phyloP scores from a whole-genome alignment of 2,329 filamentous ascomycete species.

The Lecanicillium sp. region DNA sequence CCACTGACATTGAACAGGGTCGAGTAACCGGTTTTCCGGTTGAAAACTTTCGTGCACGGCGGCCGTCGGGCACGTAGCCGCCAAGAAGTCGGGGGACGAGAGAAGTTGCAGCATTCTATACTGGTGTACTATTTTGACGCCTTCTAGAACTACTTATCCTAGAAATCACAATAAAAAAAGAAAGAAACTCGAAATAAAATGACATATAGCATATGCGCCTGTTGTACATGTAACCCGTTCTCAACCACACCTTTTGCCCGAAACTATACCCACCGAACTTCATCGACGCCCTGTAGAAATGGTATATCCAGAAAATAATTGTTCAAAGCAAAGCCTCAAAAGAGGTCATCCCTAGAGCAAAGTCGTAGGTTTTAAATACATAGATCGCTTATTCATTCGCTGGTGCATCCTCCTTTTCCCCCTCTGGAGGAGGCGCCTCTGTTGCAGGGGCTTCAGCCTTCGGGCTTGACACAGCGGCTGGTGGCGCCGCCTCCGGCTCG shows the following conservation, averaged over 20 bases:
- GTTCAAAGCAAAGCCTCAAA: no score
- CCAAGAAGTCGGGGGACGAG: no score
- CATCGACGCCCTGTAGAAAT: no score
- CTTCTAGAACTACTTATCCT: neutral
- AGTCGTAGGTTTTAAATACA: no score
- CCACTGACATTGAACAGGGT: conserved; percentile 2
- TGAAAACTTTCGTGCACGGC: neutral
- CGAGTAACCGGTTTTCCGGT: conserved; percentile 1
- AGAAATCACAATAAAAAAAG: neutral
- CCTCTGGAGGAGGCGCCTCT: neutral
- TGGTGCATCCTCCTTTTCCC: conserved; percentile 2
- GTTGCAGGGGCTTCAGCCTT: neutral
- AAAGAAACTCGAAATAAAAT: neutral
- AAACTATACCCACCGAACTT: no score
- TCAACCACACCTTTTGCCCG: no score
- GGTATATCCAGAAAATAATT: no score
- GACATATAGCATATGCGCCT: conserved; percentile 1
- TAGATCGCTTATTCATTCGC: no score
- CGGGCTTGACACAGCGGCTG: no score
- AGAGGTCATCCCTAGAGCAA: no score
- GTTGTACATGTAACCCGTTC: conserved; percentile 4
- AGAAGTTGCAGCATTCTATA: no score
- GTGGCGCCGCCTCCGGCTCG: neutral
- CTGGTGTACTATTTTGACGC: no score
- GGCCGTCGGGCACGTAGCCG: neutral